Evolutionary conservation across 1,139 yeast species (phyloP).

Genomic region (Lodderomyces metapsilosis): DNA sequence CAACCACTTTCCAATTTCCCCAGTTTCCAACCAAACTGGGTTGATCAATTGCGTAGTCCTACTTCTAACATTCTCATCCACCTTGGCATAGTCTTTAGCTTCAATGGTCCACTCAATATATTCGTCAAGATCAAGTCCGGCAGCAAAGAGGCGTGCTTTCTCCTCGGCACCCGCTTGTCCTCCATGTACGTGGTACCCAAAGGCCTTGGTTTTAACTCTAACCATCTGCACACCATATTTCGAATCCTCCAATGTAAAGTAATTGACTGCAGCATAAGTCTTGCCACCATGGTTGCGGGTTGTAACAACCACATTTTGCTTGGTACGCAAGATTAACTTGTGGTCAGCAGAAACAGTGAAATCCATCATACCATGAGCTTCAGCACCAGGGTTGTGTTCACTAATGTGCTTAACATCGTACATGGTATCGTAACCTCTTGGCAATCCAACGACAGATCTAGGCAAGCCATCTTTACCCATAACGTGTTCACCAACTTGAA

Average conservation of each 20-base stretch:
- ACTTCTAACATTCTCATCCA: slow-evolving; percentile 20
- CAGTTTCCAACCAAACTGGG: slow-evolving; percentile 31
- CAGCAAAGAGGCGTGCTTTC: slow-evolving; percentile 20
- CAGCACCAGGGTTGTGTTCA: slow-evolving; percentile 4
- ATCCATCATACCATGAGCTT: slow-evolving; percentile 18
- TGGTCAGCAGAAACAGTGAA: slow-evolving; percentile 34
- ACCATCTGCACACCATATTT: slow-evolving; percentile 16
- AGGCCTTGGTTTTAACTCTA: slow-evolving; percentile 16
- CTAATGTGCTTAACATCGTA: slow-evolving; percentile 27
- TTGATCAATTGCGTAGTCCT: slow-evolving; percentile 29
- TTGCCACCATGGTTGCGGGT: slow-evolving; percentile 13
- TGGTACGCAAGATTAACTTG: slow-evolving; percentile 26
- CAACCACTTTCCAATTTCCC: slow-evolving; percentile 18
- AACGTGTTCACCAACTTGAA: slow-evolving; percentile 36
- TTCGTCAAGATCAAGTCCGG: slow-evolving; percentile 11
- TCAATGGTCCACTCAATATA: slow-evolving; percentile 34
- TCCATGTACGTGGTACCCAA: slow-evolving; percentile 15
- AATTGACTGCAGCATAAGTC: slow-evolving; percentile 19
- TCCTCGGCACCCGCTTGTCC: slow-evolving; percentile 14
- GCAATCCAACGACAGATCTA: slow-evolving; percentile 38
- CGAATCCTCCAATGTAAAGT: slow-evolving; percentile 16
- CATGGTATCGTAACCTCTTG: slow-evolving; percentile 41
- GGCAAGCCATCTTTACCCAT: slow-evolving; percentile 44
- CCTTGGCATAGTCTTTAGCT: slow-evolving; percentile 25
- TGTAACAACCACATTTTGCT: slow-evolving; percentile 18